A percentile compares a stretch with the other conserved stretches of the same genome.
Evolutionary conservation across 2,329 filamentous ascomycete species (phyloP).

Genomic region (Colletotrichum lupini): DNA sequence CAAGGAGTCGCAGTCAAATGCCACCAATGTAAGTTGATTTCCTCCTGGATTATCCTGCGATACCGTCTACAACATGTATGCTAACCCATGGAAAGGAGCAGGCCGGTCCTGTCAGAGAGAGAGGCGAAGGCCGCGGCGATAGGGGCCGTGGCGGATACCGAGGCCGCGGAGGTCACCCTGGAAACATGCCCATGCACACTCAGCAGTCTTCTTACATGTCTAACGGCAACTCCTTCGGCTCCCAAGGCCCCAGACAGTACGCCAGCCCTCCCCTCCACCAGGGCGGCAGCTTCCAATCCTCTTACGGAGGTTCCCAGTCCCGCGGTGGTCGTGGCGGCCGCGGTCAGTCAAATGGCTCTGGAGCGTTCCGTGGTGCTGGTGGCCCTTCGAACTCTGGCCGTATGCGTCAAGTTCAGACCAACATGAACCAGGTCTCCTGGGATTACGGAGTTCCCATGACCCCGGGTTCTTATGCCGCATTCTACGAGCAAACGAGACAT

Average conservation of each 20-base stretch:
- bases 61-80: constrained; percentile 35
- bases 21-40: constrained; percentile 12
- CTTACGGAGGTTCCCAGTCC: constrained; percentile 29
- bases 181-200: constrained; percentile 44
- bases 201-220: constrained; percentile 47
- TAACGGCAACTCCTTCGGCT: constrained; percentile 46
- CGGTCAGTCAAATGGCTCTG: constrained; percentile 26
- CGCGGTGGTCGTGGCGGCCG: constrained; percentile 33
- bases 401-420: constrained; percentile 50
- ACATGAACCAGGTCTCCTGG: constrained; percentile 44
- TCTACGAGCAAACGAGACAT: constrained; percentile 23
- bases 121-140: constrained; percentile 52
- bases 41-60: neutral
- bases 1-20: constrained; percentile 47
- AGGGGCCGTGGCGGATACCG: constrained; percentile 57
- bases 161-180: constrained; percentile 56
- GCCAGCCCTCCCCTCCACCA: constrained; percentile 58
- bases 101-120: constrained; percentile 35
- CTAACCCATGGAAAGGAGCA: constrained; percentile 39
- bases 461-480: constrained; percentile 5
- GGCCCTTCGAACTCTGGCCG: constrained; percentile 40
- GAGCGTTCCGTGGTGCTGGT: constrained; percentile 23
- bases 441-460: constrained; percentile 50
- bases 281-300: constrained; percentile 35
- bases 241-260: constrained; percentile 46